phyloP scores from a whole-genome alignment of 805 yeast species.

The Jamesozyma lodderae region DNA sequence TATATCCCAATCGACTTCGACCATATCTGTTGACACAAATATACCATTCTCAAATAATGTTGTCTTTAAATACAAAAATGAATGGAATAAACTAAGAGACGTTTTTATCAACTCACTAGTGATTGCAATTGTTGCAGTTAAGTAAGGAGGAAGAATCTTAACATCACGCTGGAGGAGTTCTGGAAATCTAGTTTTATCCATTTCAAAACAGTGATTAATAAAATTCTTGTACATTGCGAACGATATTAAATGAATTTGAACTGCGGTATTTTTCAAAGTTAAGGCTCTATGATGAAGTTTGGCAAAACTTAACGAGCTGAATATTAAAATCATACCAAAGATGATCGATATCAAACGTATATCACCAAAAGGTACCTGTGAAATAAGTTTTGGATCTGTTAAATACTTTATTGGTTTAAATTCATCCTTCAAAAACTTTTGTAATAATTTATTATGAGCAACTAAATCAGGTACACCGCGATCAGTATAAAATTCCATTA shows the following conservation, averaged over 20 bases:
- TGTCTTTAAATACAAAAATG: constrained; percentile 7
- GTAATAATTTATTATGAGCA: not conserved
- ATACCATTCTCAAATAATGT: constrained; percentile 10
- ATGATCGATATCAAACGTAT: constrained; percentile 1
- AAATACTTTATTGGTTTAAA: constrained; percentile 10
- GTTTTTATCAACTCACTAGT: not conserved
- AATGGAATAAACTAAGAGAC: constrained; percentile 4
- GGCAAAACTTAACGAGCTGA: constrained; percentile 12
- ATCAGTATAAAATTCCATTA: constrained; percentile 6
- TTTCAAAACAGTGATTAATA: constrained; percentile 6
- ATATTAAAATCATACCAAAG: constrained; percentile 6
- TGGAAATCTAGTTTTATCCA: constrained; percentile 16
- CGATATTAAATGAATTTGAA: constrained; percentile 11
- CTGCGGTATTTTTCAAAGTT: constrained; percentile 6
- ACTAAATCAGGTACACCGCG: constrained; percentile 10
- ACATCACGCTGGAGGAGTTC: constrained; percentile 5
- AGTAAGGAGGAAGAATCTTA: constrained; percentile 15
- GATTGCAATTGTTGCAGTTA: not conserved
- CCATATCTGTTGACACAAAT: constrained; percentile 3
- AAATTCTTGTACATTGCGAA: constrained; percentile 12
- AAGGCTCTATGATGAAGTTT: constrained; percentile 7
- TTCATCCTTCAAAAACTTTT: constrained; percentile 8
- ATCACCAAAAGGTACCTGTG: constrained; percentile 3
- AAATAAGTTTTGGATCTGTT: constrained; percentile 6
- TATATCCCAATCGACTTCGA: constrained; percentile 10